Evolutionary conservation across 2,329 filamentous ascomycete genomes (phyloP), one percentile per base, ranked within the genome.

Genomic region (Bipolaris bicolor): DNA sequence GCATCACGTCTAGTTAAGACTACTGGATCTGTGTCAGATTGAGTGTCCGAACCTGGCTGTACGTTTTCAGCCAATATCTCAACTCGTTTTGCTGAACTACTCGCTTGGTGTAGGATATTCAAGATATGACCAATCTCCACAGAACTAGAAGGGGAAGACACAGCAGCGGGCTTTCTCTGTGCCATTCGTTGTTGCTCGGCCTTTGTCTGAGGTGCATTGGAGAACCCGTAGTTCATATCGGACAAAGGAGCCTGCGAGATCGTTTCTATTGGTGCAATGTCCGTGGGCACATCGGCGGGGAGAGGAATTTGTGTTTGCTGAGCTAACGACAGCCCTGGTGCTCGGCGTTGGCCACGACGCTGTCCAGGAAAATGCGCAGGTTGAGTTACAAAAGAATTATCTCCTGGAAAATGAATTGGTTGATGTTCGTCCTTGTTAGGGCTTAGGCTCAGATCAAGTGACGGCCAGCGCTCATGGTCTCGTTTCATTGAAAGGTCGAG

Each of bases 101-200:
- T 60, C 29, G 36, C 54, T 52, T 46, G 48, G 47, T 49, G 60
- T 36, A 59, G 57, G 1, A 69, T 63, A 7, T 64, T 60, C 7
- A 69, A 43, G 11, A 74, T 62, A 15, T 66, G 57, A 11, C 64
- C 67, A 7, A 75, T 56, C 22, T 72, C 61, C 7, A 64, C 52
- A n/a, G 58, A 44, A 24, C 63, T 61, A 15, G 58, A 46, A 13
- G 60, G 49, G 10, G 58, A 41, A 7, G 62, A 58, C 9, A 69
- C 53, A 3, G 60, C 53, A 37, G 68, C 67, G 3, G 67, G 67
- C 3, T 71, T 55, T 37, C 68, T 71, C 15, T 60, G 62, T 20
- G 67, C 66, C 24, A 60, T 57, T 39, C 58, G 55, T 57, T 73
- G 69, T 53, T 74, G 71, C 26, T 73, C 67, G 7, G 67, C 64